Evolutionary conservation across 106 monocot genomes (phyloP).

Genomic region (Dendrobium catenatum): DNA sequence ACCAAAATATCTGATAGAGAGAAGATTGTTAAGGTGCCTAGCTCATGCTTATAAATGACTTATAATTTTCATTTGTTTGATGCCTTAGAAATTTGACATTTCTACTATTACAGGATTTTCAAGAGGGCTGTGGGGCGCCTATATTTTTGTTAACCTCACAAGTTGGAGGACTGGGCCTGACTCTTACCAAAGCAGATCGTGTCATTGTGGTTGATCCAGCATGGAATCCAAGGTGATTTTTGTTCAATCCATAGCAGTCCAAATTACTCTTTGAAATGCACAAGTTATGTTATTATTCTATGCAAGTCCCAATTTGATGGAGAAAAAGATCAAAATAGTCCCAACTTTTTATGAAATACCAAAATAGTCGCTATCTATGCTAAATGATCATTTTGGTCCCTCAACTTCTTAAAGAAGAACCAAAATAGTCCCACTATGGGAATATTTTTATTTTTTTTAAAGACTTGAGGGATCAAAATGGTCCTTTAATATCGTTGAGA

Average conservation of each 20-base stretch:
- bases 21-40: conserved; percentile 62
- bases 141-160: conserved; percentile 92
- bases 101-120: conserved; percentile 62
- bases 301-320: background rate
- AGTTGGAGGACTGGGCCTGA: conserved; percentile 98
- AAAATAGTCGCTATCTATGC: too few relatives aligned
- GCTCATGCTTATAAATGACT: conserved; percentile 5
- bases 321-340: too few relatives aligned
- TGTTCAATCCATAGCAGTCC: background rate
- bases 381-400: too few relatives aligned
- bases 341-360: too few relatives aligned
- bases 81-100: background rate
- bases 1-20: conserved; percentile 88
- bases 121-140: conserved; percentile 72
- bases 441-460: too few relatives aligned
- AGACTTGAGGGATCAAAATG: too few relatives aligned
- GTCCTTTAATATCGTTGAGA: too few relatives aligned
- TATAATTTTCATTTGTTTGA: background rate
- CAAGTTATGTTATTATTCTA: background rate
- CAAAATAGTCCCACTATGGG: too few relatives aligned
- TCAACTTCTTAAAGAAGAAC: too few relatives aligned
- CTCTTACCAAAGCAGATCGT: conserved; percentile 92
- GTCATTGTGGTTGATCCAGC: conserved; percentile 99
- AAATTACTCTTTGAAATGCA: background rate
- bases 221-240: conserved; percentile 91